These are phyloP conservation scores for Letharia lupina DNA, from an alignment of 495 filamentous ascomycete genomes.

Conservation along the genomic window DNA sequence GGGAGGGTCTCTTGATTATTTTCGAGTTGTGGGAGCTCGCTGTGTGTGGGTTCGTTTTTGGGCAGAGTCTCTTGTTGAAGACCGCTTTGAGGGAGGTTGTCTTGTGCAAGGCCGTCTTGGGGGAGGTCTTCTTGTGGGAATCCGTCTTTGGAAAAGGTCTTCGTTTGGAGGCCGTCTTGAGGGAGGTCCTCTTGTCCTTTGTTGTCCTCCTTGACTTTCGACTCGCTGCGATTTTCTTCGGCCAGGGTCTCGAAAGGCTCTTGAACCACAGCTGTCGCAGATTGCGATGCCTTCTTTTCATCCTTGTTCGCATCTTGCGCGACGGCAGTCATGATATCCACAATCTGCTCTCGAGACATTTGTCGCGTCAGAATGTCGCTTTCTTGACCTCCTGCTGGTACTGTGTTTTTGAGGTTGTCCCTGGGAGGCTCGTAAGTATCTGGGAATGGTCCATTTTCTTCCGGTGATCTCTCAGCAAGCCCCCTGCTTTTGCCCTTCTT, in stretches of 20 bases:
- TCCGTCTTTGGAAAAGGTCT: background rate
- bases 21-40: too few species aligned
- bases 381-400: constrained; percentile 6
- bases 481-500: constrained; percentile 26
- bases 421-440: background rate
- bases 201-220: constrained; percentile 20
- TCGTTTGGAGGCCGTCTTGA: background rate
- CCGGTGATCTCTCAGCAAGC: background rate
- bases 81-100: background rate
- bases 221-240: background rate
- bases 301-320: background rate
- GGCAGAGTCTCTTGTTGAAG: background rate
- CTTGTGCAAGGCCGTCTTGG: background rate
- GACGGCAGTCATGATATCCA: constrained; percentile 4
- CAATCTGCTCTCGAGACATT: constrained; percentile 13
- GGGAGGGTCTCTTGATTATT: too few species aligned
- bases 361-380: constrained; percentile 2
- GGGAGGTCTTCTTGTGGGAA: background rate
- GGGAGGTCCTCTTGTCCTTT: constrained; percentile 9
- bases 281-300: constrained; percentile 11
- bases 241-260: background rate
- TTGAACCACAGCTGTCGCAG: constrained; percentile 3
- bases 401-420: background rate
- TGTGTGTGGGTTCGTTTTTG: background rate
- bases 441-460: background rate